A percentile compares a stretch with the other conserved stretches of the same genome.
Evolutionary conservation across 768 basidiomycete species (phyloP).

Genomic region (Leccinellum luteum): DNA sequence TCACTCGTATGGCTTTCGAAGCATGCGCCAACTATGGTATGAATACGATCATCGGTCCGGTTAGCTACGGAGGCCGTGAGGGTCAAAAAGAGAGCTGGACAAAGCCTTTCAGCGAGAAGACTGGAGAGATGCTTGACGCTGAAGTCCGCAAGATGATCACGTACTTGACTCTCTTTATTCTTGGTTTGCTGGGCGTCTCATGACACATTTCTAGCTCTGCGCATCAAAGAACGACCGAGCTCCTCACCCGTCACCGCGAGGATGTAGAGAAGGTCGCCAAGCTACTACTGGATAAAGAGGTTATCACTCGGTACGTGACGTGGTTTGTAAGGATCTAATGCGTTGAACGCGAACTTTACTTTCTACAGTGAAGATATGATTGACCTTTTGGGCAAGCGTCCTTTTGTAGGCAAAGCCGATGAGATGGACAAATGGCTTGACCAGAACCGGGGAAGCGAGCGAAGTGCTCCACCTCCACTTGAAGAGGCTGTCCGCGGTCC

Average conservation of each 20-base stretch:
- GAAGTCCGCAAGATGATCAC: slow-evolving; percentile 97
- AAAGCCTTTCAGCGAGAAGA: slow-evolving; percentile 98
- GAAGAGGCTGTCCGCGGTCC: slow-evolving; percentile 44
- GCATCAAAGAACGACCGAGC: slow-evolving; percentile 76
- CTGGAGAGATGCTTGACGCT: slow-evolving; percentile 86
- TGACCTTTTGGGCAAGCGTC: slow-evolving; percentile 73
- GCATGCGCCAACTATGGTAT: slow-evolving; percentile 96
- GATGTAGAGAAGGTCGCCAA: slow-evolving; percentile 95
- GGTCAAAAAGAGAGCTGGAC: slow-evolving; percentile 86
- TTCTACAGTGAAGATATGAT: slow-evolving; percentile 81
- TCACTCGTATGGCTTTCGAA: slow-evolving; percentile 97
- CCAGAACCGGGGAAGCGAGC: slow-evolving; percentile 58
- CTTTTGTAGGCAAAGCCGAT: slow-evolving; percentile 73
- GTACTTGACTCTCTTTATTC: slow-evolving; percentile 36
- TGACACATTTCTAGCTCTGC: slow-evolving; percentile 48
- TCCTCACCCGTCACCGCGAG: slow-evolving; percentile 76
- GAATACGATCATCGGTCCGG: slow-evolving; percentile 92
- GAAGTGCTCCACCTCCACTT: slow-evolving; percentile 63
- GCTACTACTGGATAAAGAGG: slow-evolving; percentile 90
- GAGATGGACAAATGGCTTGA: slow-evolving; percentile 99
- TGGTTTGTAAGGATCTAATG: not conserved
- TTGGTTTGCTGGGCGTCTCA: slow-evolving; percentile 7
- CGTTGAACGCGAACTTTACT: slow-evolving; percentile 1
- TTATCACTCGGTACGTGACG: slow-evolving; percentile 76
- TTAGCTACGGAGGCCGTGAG: slow-evolving; percentile 91